A percentile compares a stretch with the other conserved stretches of the same genome.
Conservation (phyloP, 495 filamentous ascomycete genomes). For the Hypoxylon lienhwacheense region DNA sequence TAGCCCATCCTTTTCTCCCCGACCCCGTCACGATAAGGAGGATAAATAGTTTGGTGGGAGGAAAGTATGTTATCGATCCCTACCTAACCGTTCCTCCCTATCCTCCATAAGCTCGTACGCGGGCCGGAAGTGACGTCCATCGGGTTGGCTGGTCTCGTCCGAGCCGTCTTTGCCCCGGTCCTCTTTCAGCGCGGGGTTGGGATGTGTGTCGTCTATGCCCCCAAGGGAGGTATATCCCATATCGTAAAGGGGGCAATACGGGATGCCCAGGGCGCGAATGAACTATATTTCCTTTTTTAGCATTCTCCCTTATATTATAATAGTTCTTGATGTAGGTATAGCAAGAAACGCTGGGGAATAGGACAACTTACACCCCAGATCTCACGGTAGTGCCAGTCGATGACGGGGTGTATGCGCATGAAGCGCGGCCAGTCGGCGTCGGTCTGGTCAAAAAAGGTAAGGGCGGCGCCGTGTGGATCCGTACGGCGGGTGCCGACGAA, state of each 20-base stretch:
- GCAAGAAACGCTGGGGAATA: background rate
- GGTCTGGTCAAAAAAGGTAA: conserved; percentile 81
- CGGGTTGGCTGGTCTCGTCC: conserved; percentile 31
- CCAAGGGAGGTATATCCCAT: conserved; percentile 82
- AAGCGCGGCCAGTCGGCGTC: conserved; percentile 91
- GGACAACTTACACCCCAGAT: conserved; percentile 75
- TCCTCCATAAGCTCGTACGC: conserved; percentile 88
- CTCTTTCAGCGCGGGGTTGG: conserved; percentile 74
- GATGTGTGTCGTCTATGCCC: conserved; percentile 84
- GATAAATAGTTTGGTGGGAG: no score
- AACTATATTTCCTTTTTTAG: conserved; percentile 58
- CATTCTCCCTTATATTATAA: background rate
- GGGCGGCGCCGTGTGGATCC: conserved; percentile 79
- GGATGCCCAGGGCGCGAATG: conserved; percentile 73
- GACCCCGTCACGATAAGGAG: no score
- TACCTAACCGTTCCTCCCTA: conserved; percentile 79
- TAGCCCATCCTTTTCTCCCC: no score
- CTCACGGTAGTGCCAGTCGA: conserved; percentile 96
- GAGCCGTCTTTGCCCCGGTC: conserved; percentile 35
- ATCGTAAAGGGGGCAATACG: conserved; percentile 86
- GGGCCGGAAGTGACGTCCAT: conserved; percentile 61
- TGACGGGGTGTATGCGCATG: conserved; percentile 90
- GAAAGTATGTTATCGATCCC: conserved; percentile 55
- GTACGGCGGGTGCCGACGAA: conserved; percentile 91
- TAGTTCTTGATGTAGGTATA: background rate